Percentiles rank a stretch among this genome's conserved stretches.
Evolutionary conservation across 2,329 filamentous ascomycete species (phyloP).

Genomic region (Cephalotrichum gorgonifer): DNA sequence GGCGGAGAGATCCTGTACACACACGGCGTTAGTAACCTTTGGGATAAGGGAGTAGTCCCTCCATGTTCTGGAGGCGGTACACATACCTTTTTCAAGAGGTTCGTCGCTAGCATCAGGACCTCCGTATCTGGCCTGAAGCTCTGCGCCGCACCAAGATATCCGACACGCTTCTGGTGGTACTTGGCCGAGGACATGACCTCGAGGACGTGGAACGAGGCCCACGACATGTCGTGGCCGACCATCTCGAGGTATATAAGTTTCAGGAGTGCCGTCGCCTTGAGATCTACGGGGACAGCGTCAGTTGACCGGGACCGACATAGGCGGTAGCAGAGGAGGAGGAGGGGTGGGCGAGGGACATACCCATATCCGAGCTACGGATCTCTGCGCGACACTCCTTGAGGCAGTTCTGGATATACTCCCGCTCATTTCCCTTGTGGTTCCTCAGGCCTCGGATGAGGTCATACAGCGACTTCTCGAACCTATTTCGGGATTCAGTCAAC

Average conservation of each 20-base stretch:
- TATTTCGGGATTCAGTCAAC: slow-evolving; percentile 23
- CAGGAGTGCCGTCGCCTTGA: slow-evolving; percentile 90
- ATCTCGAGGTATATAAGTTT: slow-evolving; percentile 98
- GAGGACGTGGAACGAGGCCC: slow-evolving; percentile 95
- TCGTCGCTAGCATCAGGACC: slow-evolving; percentile 94
- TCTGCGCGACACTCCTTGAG: slow-evolving; percentile 93
- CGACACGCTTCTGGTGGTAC: slow-evolving; percentile 89
- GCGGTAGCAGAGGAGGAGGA: background rate
- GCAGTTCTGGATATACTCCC: slow-evolving; percentile 87
- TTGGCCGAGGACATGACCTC: slow-evolving; percentile 98
- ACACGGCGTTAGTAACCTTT: background rate
- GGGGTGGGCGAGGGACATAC: slow-evolving; percentile 31
- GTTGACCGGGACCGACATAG: background rate
- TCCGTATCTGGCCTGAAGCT: slow-evolving; percentile 94
- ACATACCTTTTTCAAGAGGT: slow-evolving; percentile 80
- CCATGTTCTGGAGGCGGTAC: background rate
- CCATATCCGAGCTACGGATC: slow-evolving; percentile 88
- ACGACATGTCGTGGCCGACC: slow-evolving; percentile 99
- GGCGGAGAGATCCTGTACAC: slow-evolving; percentile 56
- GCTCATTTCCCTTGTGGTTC: slow-evolving; percentile 90
- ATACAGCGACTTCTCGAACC: slow-evolving; percentile 99
- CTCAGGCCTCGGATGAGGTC: slow-evolving; percentile 95
- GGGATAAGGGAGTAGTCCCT: background rate
- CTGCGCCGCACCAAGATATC: slow-evolving; percentile 90
- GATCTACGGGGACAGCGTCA: slow-evolving; percentile 40